Percentiles rank a stretch among this genome's conserved stretches.
These are phyloP conservation scores for Trifolium fragiferum DNA, from an alignment of 306 rosid genomes.

Conservation along the genomic window DNA sequence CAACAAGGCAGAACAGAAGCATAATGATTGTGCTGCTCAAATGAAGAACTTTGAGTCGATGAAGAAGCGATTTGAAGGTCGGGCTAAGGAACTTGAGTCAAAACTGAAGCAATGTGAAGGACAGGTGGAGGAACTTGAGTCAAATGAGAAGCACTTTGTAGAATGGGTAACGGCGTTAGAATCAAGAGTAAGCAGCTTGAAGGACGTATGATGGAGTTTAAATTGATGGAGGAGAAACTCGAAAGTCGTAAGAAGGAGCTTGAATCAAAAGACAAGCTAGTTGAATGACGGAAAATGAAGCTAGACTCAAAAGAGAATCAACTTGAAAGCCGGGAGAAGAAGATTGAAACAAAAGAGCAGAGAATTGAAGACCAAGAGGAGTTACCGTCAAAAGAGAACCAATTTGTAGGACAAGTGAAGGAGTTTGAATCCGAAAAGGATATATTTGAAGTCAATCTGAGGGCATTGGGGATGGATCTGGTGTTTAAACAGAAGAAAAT, in stretches of 20 bases:
- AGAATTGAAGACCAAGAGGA: background rate
- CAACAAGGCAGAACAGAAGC: background rate
- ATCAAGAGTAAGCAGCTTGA: too few relatives aligned
- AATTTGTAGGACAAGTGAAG: constrained; percentile 7
- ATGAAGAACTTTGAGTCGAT: background rate
- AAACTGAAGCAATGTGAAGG: background rate
- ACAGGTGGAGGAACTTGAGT: background rate
- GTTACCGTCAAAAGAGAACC: background rate
- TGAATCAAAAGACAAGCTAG: background rate
- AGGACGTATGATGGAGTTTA: background rate
- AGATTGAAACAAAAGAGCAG: background rate
- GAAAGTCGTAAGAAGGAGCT: background rate
- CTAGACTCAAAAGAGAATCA: background rate
- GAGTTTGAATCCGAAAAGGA: background rate
- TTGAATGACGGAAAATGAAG: background rate
- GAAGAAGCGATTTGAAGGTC: background rate
- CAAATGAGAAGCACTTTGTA: background rate
- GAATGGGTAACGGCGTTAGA: too few relatives aligned
- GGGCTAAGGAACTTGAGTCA: constrained; percentile 20
- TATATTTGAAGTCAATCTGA: too few relatives aligned
- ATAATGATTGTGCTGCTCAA: background rate
- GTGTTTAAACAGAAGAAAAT: too few relatives aligned
- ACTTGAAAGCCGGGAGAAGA: background rate
- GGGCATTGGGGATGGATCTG: too few relatives aligned
- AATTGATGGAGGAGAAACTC: background rate